Conservation (phyloP, 140 eudicot genomes). For the Oenanthe javanica region DNA sequence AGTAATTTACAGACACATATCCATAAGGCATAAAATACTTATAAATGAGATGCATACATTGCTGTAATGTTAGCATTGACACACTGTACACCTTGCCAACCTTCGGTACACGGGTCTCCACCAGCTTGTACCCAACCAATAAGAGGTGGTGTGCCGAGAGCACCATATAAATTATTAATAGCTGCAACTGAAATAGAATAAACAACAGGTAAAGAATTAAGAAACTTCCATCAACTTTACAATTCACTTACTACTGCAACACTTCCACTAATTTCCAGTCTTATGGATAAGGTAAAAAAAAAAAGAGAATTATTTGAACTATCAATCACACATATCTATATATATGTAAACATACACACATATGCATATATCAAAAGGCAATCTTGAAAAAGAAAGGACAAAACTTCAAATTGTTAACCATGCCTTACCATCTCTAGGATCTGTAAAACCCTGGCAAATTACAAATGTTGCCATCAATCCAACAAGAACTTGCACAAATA, state of each 20-base stretch:
- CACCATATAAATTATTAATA: conserved; percentile 61
- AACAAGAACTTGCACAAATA: conserved; percentile 19
- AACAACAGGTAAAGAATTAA: not conserved
- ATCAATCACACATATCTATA: not conserved
- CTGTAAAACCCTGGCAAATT: conserved; percentile 38
- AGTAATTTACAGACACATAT: not conserved
- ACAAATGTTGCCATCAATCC: conserved; percentile 28
- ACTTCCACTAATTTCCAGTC: not conserved
- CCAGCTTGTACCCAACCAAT: conserved; percentile 80
- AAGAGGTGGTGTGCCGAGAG: conserved; percentile 73
- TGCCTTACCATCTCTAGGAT: conserved; percentile 61
- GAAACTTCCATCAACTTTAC: not conserved
- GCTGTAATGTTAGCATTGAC: conserved; percentile 78
- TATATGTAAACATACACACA: not conserved
- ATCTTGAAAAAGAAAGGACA: not conserved
- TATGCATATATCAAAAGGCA: not conserved
- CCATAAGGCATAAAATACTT: not conserved
- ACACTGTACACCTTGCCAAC: conserved; percentile 94
- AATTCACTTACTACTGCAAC: not conserved
- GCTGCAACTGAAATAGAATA: conserved; percentile 56
- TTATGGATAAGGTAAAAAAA: not conserved
- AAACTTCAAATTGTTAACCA: not conserved
- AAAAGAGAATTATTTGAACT: no score
- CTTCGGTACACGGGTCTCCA: conserved; percentile 88
- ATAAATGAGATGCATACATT: conserved; percentile 41